A percentile compares a stretch with the other conserved stretches of the same genome.
Evolutionary conservation across 1,284 basidiomycete genomes (phyloP).

Genomic region (Cryptococcus sp.): DNA sequence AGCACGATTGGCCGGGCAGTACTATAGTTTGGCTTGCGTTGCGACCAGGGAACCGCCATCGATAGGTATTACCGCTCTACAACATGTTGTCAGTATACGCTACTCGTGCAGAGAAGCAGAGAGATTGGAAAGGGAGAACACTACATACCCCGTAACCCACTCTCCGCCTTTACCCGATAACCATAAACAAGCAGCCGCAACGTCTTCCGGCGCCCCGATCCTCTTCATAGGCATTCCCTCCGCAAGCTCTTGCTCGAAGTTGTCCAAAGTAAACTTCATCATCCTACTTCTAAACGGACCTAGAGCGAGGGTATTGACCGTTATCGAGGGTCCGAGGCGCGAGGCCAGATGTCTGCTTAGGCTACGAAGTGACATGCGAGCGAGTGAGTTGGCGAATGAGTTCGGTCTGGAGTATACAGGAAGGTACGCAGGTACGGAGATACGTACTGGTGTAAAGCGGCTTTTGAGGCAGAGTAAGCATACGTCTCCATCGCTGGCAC

Average conservation of each 20-base stretch:
- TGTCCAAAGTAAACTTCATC: constrained; percentile 63
- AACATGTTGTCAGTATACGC: neutral
- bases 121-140: neutral
- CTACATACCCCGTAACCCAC: constrained; percentile 60
- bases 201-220: constrained; percentile 65
- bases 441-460: constrained; percentile 52
- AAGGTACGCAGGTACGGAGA: neutral
- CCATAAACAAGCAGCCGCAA: constrained; percentile 65
- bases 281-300: constrained; percentile 57
- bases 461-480: constrained; percentile 68
- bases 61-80: constrained; percentile 61
- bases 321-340: constrained; percentile 65
- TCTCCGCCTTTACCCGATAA: constrained; percentile 63
- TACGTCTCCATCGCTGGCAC: constrained; percentile 66
- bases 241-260: constrained; percentile 57
- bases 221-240: constrained; percentile 59
- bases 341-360: constrained; percentile 65
- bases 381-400: neutral
- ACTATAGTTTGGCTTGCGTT: constrained; percentile 29
- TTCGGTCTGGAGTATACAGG: constrained; percentile 1
- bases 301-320: constrained; percentile 69
- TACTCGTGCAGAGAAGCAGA: neutral
- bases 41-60: constrained; percentile 61
- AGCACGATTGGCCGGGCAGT: too few species aligned
- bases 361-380: constrained; percentile 46